These are phyloP conservation scores for Rubia balearica DNA, from an alignment of 305 asterid species.

Conservation along the genomic window DNA sequence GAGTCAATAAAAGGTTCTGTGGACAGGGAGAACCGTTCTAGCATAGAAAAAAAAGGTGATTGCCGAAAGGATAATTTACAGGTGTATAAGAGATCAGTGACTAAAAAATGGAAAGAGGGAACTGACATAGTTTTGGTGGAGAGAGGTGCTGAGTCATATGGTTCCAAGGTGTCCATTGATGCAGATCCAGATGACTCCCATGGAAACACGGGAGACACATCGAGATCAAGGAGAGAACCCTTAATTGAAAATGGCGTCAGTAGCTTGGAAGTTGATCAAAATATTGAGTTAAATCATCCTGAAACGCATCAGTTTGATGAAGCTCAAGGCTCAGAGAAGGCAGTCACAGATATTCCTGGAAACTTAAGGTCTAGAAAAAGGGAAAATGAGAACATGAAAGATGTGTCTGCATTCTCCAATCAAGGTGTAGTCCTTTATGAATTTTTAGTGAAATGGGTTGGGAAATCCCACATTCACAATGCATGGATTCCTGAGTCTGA, in stretches of 20 bases:
- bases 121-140: constrained; percentile 9
- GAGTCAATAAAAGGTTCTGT: constrained; percentile 31
- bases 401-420: constrained; percentile 30
- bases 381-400: constrained; percentile 30
- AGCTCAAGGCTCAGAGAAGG: constrained; percentile 36
- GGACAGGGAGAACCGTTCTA: constrained; percentile 38
- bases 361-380: constrained; percentile 31
- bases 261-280: constrained; percentile 20
- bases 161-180: constrained; percentile 14
- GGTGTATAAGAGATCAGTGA: constrained; percentile 49
- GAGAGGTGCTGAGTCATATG: constrained; percentile 15
- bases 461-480: constrained; percentile 86
- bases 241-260: constrained; percentile 18
- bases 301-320: constrained; percentile 31
- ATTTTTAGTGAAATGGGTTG: constrained; percentile 94
- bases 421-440: constrained; percentile 43
- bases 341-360: constrained; percentile 25
- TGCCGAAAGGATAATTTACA: constrained; percentile 36
- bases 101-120: constrained; percentile 46
- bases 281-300: constrained; percentile 15
- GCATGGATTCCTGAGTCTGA: constrained; percentile 83
- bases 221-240: constrained; percentile 13
- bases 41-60: constrained; percentile 31
- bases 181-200: constrained; percentile 18
- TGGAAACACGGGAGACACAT: constrained; percentile 16